A percentile compares a stretch with the other conserved stretches of the same genome.
These are phyloP conservation scores for Puccinellia tenuiflora DNA, from an alignment of 176 grass and related monocot genomes.

Conservation along the genomic window DNA sequence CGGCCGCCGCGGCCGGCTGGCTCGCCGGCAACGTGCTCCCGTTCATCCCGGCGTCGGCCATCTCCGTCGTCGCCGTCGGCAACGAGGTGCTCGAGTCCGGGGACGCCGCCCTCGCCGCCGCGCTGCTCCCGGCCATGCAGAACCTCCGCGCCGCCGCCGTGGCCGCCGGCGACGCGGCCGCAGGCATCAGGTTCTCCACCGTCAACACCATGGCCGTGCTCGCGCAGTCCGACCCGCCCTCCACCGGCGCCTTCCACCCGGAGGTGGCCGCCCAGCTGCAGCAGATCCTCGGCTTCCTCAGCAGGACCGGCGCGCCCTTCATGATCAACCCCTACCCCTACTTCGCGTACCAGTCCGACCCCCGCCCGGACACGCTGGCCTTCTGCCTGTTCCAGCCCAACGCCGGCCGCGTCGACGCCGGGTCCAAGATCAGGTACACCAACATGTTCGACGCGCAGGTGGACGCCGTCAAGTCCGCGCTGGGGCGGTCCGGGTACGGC, in stretches of 20 bases:
- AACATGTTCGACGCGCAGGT: constrained; percentile 99
- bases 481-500: constrained; percentile 48
- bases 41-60: constrained; percentile 42
- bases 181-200: constrained; percentile 59
- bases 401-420: constrained; percentile 65
- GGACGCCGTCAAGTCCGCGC: constrained; percentile 71
- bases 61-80: constrained; percentile 64
- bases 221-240: constrained; percentile 82
- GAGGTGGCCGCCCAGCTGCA: constrained; percentile 55
- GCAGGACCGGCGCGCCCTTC: constrained; percentile 63
- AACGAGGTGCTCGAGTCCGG: constrained; percentile 92
- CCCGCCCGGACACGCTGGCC: constrained; percentile 75
- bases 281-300: constrained; percentile 65
- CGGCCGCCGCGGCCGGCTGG: constrained; percentile 62
- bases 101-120: constrained; percentile 51
- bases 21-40: constrained; percentile 77
- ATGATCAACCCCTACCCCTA: constrained; percentile 98
- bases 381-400: constrained; percentile 95
- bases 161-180: constrained; percentile 24
- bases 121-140: constrained; percentile 87
- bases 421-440: constrained; percentile 61
- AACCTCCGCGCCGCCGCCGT: constrained; percentile 60
- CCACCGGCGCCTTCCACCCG: constrained; percentile 66
- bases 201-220: constrained; percentile 96
- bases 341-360: constrained; percentile 91